Conservation (phyloP, 208 protist genomes). For the Naegleria gruberi region DNA sequence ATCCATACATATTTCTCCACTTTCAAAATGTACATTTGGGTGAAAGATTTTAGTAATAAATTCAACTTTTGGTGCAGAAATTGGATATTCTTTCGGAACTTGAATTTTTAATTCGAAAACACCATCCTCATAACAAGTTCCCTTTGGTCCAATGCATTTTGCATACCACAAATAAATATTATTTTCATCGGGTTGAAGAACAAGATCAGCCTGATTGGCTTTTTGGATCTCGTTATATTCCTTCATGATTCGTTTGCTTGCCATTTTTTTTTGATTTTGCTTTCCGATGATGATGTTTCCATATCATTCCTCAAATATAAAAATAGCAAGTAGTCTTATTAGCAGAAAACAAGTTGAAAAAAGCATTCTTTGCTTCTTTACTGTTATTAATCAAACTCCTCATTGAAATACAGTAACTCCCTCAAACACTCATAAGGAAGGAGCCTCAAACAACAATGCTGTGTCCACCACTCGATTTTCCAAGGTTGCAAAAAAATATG, state of each 20-base stretch:
- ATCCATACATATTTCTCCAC: constrained; percentile 72
- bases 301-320: too few species aligned
- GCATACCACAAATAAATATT: constrained; percentile 27
- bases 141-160: constrained; percentile 44
- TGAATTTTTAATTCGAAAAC: constrained; percentile 54
- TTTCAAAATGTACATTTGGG: constrained; percentile 73
- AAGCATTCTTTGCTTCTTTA: too few species aligned
- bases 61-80: constrained; percentile 57
- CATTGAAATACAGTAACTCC: too few species aligned
- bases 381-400: too few species aligned
- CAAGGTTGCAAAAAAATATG: too few species aligned
- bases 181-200: constrained; percentile 21
- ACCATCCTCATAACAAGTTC: constrained; percentile 65
- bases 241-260: constrained; percentile 1
- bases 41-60: constrained; percentile 78
- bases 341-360: too few species aligned
- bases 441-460: too few species aligned
- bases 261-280: constrained; percentile 26
- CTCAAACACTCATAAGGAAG: too few species aligned
- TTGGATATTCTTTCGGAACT: constrained; percentile 69
- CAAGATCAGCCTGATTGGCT: neutral
- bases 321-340: too few species aligned
- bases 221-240: constrained; percentile 24
- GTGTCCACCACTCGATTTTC: too few species aligned
- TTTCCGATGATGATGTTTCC: too few species aligned